Conservation (phyloP, 495 filamentous ascomycete genomes). For the Usnea hakonensis region DNA sequence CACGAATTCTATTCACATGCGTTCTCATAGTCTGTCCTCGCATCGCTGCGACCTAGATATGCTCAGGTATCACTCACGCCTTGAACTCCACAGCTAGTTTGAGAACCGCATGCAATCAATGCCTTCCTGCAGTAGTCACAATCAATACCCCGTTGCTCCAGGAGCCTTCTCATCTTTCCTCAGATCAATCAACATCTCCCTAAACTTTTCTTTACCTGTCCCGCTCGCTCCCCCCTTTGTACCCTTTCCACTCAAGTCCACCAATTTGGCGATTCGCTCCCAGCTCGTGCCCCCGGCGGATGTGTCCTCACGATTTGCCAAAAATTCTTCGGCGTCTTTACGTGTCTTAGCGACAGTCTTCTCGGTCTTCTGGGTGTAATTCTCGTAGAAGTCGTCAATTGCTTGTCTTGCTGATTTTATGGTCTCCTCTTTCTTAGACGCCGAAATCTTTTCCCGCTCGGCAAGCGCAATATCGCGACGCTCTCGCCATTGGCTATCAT, state of each 20-base stretch:
- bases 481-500: slow-evolving; percentile 72
- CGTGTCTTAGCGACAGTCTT: slow-evolving; percentile 78
- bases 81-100: slow-evolving; percentile 10
- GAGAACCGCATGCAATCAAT: neutral
- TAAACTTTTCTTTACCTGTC: slow-evolving; percentile 89
- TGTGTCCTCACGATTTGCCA: slow-evolving; percentile 81
- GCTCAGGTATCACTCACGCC: slow-evolving; percentile 8
- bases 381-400: slow-evolving; percentile 98
- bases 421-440: slow-evolving; percentile 69
- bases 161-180: slow-evolving; percentile 93
- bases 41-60: neutral
- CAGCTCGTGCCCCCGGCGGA: slow-evolving; percentile 91
- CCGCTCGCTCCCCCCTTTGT: slow-evolving; percentile 73
- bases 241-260: slow-evolving; percentile 93
- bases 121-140: neutral
- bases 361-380: slow-evolving; percentile 95
- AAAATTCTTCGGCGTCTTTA: slow-evolving; percentile 89
- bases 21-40: neutral
- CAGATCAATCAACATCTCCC: slow-evolving; percentile 80
- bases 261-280: slow-evolving; percentile 95
- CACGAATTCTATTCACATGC: neutral
- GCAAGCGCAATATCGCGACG: slow-evolving; percentile 69
- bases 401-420: slow-evolving; percentile 76
- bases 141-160: slow-evolving; percentile 59
- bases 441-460: slow-evolving; percentile 69